A percentile compares a stretch with the other conserved stretches of the same genome.
Evolutionary conservation across 1,284 basidiomycete genomes (phyloP).

Genomic region (Ustilago shanxiensis): DNA sequence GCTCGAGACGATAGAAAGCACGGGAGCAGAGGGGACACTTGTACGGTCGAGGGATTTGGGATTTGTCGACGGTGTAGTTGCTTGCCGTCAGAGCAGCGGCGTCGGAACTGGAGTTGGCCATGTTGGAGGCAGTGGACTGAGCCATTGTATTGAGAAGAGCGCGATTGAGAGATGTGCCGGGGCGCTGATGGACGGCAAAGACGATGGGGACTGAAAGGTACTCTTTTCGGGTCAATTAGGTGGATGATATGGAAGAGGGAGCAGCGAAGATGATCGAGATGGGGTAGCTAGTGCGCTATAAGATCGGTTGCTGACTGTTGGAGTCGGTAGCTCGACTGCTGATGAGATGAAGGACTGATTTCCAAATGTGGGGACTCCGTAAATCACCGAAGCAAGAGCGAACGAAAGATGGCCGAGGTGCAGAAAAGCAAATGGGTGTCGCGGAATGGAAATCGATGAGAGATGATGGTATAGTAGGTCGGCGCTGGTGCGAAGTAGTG

Average conservation of each 20-base stretch:
- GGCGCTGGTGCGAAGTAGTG: background rate
- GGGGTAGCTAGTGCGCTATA: background rate
- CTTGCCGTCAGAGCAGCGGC: slow-evolving; percentile 41
- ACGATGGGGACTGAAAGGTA: background rate
- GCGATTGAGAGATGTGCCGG: slow-evolving; percentile 20
- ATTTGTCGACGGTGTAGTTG: slow-evolving; percentile 65
- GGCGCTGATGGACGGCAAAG: slow-evolving; percentile 30
- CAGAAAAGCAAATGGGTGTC: background rate
- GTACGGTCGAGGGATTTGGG: slow-evolving; percentile 68
- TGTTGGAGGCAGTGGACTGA: slow-evolving; percentile 34
- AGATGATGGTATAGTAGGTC: background rate
- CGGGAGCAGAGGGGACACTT: slow-evolving; percentile 69
- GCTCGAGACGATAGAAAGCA: slow-evolving; percentile 68
- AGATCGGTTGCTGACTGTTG: background rate
- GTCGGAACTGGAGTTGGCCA: slow-evolving; percentile 35
- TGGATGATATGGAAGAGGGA: background rate
- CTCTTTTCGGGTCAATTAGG: background rate
- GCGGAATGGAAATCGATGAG: background rate
- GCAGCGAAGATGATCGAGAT: background rate
- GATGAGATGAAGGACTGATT: background rate
- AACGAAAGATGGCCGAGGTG: background rate
- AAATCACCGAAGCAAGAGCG: slow-evolving; percentile 17
- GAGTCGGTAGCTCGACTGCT: background rate
- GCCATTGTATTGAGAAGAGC: slow-evolving; percentile 35
- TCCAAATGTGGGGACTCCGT: slow-evolving; percentile 17